phyloP scores from a whole-genome alignment of 1,139 yeast species.

The Blastobotrys raffinosifermentans region DNA sequence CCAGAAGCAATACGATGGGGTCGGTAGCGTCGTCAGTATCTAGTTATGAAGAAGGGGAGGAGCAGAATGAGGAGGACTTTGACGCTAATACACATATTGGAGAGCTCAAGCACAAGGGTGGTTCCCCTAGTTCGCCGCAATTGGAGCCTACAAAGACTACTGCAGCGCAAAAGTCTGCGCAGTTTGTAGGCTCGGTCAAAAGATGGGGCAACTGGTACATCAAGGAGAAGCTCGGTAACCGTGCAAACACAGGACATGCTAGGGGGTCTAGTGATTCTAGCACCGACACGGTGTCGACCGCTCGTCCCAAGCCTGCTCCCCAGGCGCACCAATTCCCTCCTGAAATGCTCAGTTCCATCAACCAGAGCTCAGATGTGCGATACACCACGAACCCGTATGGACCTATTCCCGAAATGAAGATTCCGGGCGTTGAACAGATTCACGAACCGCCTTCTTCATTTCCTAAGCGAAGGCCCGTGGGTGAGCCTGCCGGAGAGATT shows the following conservation, averaged over 20 bases:
- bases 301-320: constrained; percentile 22
- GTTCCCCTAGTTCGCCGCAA: no score
- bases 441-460: constrained; percentile 15
- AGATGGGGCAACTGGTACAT: constrained; percentile 30
- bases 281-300: not conserved
- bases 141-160: not conserved
- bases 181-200: constrained; percentile 25
- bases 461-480: constrained; percentile 23
- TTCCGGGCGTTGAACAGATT: constrained; percentile 13
- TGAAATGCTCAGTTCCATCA: constrained; percentile 22
- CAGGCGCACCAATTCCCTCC: constrained; percentile 29
- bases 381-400: constrained; percentile 16
- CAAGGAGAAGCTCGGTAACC: constrained; percentile 20
- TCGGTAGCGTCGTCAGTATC: not conserved
- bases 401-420: constrained; percentile 24
- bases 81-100: constrained; percentile 17
- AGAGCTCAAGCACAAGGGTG: constrained; percentile 14
- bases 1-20: not conserved
- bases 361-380: constrained; percentile 6
- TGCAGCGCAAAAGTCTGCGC: constrained; percentile 5
- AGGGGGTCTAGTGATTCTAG: not conserved
- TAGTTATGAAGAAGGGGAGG: not conserved
- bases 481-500: no score
- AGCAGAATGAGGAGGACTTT: constrained; percentile 1
- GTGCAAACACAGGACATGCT: not conserved